phyloP scores from a whole-genome alignment of 1,139 yeast species.

The Kodamaea derodonti region DNA sequence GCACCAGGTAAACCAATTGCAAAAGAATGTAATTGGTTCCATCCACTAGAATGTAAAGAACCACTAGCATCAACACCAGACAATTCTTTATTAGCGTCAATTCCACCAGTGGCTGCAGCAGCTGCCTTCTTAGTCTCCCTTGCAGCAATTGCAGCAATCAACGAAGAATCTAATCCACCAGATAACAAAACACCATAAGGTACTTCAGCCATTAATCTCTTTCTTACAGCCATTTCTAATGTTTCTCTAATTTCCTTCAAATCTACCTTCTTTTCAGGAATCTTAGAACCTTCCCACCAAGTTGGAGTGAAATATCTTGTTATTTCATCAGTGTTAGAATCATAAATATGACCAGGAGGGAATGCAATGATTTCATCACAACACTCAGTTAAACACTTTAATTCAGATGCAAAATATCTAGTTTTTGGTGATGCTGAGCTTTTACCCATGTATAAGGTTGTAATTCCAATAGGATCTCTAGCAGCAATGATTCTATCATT shows the following conservation, averaged over 20 bases:
- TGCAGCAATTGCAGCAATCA: conserved; percentile 95
- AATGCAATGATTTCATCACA: conserved; percentile 90
- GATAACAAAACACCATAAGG: conserved; percentile 96
- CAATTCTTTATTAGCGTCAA: conserved; percentile 56
- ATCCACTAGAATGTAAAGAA: conserved; percentile 71
- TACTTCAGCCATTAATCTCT: conserved; percentile 98
- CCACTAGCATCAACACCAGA: conserved; percentile 93
- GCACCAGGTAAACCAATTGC: conserved; percentile 98
- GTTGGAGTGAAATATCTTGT: conserved; percentile 87
- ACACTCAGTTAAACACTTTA: conserved; percentile 89
- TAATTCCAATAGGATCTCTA: conserved; percentile 96
- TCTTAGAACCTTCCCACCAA: conserved; percentile 83
- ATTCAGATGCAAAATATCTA: conserved; percentile 87
- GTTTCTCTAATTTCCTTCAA: conserved; percentile 67
- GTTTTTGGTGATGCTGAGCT: conserved; percentile 66
- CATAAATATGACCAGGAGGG: conserved; percentile 99
- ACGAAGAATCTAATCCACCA: conserved; percentile 95
- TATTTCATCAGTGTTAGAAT: conserved; percentile 79
- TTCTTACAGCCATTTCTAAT: conserved; percentile 92
- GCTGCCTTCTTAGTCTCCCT: conserved; percentile 88
- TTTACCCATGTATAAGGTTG: conserved; percentile 94
- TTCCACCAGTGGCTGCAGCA: conserved; percentile 39
- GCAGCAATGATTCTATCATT: conserved; percentile 91
- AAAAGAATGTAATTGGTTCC: conserved; percentile 82
- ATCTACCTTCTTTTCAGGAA: conserved; percentile 77